Conservation (phyloP, 1,284 basidiomycete species). For the Microbotryum scabiosae region DNA sequence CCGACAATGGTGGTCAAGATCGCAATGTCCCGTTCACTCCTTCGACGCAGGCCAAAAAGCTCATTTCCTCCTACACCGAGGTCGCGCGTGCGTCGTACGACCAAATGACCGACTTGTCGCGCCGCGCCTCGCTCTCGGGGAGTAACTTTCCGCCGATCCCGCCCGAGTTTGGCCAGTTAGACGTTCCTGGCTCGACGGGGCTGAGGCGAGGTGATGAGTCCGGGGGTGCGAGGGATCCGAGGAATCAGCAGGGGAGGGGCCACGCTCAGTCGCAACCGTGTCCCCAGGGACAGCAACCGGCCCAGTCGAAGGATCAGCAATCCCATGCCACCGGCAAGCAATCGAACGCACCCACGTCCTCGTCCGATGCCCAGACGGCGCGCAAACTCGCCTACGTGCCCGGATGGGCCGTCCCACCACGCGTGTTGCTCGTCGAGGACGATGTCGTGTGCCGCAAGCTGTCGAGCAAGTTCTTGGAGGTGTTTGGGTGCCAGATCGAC, state of each 20-base stretch:
- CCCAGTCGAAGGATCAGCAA: neutral
- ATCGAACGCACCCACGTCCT: neutral
- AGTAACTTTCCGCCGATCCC: conserved; percentile 16
- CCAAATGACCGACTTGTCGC: conserved; percentile 65
- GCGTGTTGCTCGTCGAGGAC: conserved; percentile 85
- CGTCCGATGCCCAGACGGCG: conserved; percentile 22
- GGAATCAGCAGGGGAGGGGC: neutral
- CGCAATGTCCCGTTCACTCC: conserved; percentile 49
- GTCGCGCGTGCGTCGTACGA: conserved; percentile 55
- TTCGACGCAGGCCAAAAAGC: conserved; percentile 52
- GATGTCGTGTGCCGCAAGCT: conserved; percentile 82
- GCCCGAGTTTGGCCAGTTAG: conserved; percentile 23
- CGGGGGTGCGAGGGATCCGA: too few species aligned
- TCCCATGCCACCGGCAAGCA: neutral
- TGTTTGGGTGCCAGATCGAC: conserved; percentile 90
- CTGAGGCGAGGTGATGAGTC: too few species aligned
- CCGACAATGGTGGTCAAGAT: conserved; percentile 11
- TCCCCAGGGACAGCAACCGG: conserved; percentile 3
- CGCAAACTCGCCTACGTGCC: conserved; percentile 61
- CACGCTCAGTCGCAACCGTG: neutral
- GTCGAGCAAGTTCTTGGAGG: conserved; percentile 85
- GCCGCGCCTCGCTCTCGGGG: conserved; percentile 44
- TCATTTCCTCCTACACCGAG: conserved; percentile 51
- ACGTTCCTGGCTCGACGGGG: conserved; percentile 5
- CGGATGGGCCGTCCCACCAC: conserved; percentile 43